Evolutionary conservation across 169 alveolate genomes (phyloP).

Genomic region (Theileria sp.): DNA sequence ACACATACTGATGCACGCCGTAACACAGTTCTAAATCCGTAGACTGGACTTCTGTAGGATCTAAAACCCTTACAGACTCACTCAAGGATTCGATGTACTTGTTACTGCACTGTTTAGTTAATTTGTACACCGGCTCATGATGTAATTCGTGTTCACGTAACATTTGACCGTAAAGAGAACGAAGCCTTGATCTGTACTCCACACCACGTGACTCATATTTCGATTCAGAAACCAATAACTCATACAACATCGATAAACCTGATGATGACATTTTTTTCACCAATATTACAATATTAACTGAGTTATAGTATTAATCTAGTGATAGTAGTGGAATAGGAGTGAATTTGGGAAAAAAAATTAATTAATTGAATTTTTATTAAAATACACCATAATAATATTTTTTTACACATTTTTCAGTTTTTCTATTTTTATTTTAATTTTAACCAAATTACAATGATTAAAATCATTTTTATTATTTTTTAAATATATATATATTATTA

Average conservation of each 20-base stretch:
- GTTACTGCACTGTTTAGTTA: not conserved
- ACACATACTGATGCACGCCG: slow-evolving; percentile 56
- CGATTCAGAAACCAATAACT: slow-evolving; percentile 53
- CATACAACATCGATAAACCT: slow-evolving; percentile 56
- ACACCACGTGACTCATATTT: slow-evolving; percentile 59
- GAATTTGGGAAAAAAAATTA: too few relatives aligned
- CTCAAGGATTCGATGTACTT: slow-evolving; percentile 31
- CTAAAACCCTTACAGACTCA: slow-evolving; percentile 29
- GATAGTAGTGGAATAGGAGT: too few relatives aligned
- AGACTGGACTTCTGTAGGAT: slow-evolving; percentile 29
- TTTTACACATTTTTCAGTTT: too few relatives aligned
- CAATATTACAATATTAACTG: too few relatives aligned
- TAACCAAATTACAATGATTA: too few relatives aligned
- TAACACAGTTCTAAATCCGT: slow-evolving; percentile 26
- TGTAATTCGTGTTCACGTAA: slow-evolving; percentile 11
- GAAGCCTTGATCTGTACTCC: slow-evolving; percentile 54
- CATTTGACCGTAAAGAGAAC: slow-evolving; percentile 28
- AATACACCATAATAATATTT: too few relatives aligned
- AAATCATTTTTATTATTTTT: too few relatives aligned
- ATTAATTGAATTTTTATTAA: too few relatives aligned
- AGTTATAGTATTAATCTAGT: too few relatives aligned
- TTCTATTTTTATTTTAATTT: too few relatives aligned
- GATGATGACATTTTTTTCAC: not conserved
- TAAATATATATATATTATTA: too few relatives aligned
- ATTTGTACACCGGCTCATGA: not conserved